Evolutionary conservation across 1,284 basidiomycete genomes (phyloP).

Genomic region (Cryptococcus sp.): DNA sequence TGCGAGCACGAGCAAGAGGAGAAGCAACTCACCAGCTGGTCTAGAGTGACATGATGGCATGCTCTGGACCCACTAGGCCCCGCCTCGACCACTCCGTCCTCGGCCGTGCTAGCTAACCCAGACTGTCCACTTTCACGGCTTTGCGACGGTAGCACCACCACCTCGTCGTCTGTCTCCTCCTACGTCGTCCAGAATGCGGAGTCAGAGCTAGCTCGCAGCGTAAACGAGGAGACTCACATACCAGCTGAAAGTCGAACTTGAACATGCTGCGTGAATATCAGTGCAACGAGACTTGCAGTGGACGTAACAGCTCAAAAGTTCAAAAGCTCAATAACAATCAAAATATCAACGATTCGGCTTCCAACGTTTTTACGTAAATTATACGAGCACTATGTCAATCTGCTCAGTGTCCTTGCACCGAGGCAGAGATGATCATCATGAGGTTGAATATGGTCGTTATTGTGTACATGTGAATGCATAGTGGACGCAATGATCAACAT

Average conservation of each 20-base stretch:
- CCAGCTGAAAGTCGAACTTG: constrained; percentile 56
- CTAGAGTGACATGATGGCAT: constrained; percentile 38
- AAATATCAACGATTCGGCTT: too few species aligned
- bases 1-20: neutral
- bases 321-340: too few species aligned
- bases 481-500: too few species aligned
- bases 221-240: constrained; percentile 15
- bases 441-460: too few species aligned
- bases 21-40: constrained; percentile 39
- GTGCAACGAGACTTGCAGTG: neutral
- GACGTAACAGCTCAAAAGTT: too few species aligned
- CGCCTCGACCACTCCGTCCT: neutral
- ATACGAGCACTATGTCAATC: too few species aligned
- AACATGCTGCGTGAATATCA: constrained; percentile 32
- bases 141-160: constrained; percentile 2
- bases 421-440: too few species aligned
- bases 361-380: too few species aligned
- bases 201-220: neutral
- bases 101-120: neutral
- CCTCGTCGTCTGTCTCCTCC: constrained; percentile 25
- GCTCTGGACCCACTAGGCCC: constrained; percentile 6
- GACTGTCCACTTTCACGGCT: neutral
- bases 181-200: neutral
- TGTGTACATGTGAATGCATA: too few species aligned
- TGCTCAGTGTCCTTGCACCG: too few species aligned